Base-by-base conservation (phyloP, 768 basidiomycete species). In the Postia placenta region DNA sequence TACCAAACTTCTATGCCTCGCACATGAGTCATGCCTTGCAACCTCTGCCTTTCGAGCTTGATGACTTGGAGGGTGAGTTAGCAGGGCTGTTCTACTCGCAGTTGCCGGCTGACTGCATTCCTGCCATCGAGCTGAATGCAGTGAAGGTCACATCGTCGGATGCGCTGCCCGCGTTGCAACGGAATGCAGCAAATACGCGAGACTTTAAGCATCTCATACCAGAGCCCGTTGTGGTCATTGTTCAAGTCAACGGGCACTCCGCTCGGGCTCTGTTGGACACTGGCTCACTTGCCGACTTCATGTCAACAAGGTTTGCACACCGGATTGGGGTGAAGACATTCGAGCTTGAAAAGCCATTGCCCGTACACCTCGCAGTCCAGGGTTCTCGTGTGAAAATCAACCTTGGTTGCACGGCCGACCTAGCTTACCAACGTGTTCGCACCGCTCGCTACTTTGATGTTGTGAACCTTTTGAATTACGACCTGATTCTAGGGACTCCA, bases 361-460 rank as follows among this genome's bases (percentile, higher is more conserved):
- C 61, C 0, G 40, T 75, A 0, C 68, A 72, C 11, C 53, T 78
- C 0, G 74, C 73, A 0, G 67, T 71, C 0, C 66, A 70, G 26
- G 76, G 73, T 0, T 76, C 73, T 0, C 41, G 64, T 0, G 64
- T 70, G 0, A 67, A 67, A 42, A 58, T 76, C 0, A 74, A 69
- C n/a, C n/a, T n/a, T n/a, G n/a, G n/a, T n/a, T n/a, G n/a, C n/a
- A n/a, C n/a, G n/a, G n/a, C n/a, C n/a, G n/a, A n/a, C n/a, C n/a
- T n/a, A n/a, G n/a, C n/a, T n/a, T n/a, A n/a, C n/a, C n/a, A n/a
- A n/a, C n/a, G n/a, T n/a, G n/a, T n/a, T n/a, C n/a, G n/a, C n/a
- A n/a, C n/a, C n/a, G n/a, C n/a, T n/a, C n/a, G n/a, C n/a, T 43
- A 53, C 23, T 25, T 48, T 28, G 51, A 52, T 24, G 26, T 52